Evolutionary conservation across 768 basidiomycete genomes (phyloP).

Genomic region (Vishniacozyma victoriae): DNA sequence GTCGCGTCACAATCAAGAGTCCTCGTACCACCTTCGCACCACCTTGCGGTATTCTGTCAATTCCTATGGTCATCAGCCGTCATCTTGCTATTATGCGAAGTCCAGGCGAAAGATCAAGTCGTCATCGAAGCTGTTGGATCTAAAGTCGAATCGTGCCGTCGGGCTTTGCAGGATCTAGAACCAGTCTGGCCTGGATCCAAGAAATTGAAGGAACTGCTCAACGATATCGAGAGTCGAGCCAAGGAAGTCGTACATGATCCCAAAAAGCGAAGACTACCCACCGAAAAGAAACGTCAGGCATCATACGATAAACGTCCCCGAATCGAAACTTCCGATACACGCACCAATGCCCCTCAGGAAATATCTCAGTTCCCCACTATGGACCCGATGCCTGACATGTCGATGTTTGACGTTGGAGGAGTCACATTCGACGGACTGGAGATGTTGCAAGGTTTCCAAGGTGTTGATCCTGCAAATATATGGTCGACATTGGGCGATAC

Average conservation of each 20-base stretch:
- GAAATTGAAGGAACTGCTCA: constrained; percentile 37
- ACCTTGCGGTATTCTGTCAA: constrained; percentile 37
- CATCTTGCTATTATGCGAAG: constrained; percentile 39
- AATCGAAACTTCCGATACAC: constrained; percentile 31
- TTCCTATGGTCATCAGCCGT: constrained; percentile 41
- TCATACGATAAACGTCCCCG: constrained; percentile 8
- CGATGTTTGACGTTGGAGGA: constrained; percentile 26
- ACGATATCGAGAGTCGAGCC: constrained; percentile 27
- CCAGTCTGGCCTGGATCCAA: constrained; percentile 41
- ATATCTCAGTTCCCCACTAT: background rate
- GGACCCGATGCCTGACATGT: background rate
- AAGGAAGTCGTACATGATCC: constrained; percentile 20
- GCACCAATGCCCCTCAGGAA: constrained; percentile 10
- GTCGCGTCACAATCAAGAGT: constrained; percentile 35
- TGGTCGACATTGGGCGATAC: constrained; percentile 24
- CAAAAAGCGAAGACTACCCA: background rate
- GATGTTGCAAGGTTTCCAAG: constrained; percentile 34
- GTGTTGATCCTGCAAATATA: constrained; percentile 8
- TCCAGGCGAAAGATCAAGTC: constrained; percentile 36
- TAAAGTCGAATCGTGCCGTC: constrained; percentile 28
- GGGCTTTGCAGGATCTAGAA: constrained; percentile 28
- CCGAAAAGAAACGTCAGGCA: constrained; percentile 12
- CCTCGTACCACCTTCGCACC: constrained; percentile 34
- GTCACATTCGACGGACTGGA: constrained; percentile 38
- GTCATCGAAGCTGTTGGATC: constrained; percentile 36